A percentile compares a stretch with the other conserved stretches of the same genome.
These are phyloP conservation scores for Pichia inconspicua DNA, from an alignment of 1,139 yeast genomes.

Conservation along the genomic window DNA sequence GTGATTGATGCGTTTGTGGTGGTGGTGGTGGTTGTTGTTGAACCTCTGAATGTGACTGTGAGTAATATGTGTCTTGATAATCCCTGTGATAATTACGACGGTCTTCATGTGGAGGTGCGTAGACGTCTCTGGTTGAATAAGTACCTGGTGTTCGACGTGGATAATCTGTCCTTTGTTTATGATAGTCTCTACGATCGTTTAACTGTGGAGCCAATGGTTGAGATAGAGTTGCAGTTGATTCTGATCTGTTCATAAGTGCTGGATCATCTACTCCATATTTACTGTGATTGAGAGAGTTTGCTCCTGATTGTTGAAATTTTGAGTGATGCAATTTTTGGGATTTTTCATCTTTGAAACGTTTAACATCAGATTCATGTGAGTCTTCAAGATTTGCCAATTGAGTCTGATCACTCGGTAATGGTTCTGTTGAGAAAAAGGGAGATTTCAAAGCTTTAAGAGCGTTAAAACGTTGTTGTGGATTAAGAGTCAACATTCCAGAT, in stretches of 20 bases:
- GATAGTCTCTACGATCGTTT: not conserved
- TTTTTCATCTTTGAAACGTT: constrained; percentile 44
- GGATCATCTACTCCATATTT: constrained; percentile 17
- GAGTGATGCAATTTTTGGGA: not conserved
- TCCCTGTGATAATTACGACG: not conserved
- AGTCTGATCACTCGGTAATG: constrained; percentile 48
- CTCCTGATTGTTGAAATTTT: not conserved
- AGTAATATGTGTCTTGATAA: not conserved
- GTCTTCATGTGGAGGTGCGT: not conserved
- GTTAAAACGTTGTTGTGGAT: constrained; percentile 67
- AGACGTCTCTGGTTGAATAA: not conserved
- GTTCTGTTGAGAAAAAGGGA: constrained; percentile 56
- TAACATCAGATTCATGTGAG: constrained; percentile 81
- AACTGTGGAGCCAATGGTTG: not conserved
- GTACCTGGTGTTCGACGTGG: not conserved
- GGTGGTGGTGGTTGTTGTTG: not conserved
- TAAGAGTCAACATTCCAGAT: constrained; percentile 47
- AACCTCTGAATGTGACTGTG: not conserved
- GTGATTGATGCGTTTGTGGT: not conserved
- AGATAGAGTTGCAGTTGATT: not conserved
- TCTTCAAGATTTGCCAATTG: constrained; percentile 72
- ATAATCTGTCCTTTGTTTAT: not conserved
- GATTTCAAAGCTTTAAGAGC: constrained; percentile 74
- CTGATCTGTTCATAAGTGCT: constrained; percentile 5
- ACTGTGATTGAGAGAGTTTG: constrained; percentile 20